These are phyloP conservation scores for Brassica rapa DNA, from an alignment of 345 rosid genomes.

Conservation along the genomic window DNA sequence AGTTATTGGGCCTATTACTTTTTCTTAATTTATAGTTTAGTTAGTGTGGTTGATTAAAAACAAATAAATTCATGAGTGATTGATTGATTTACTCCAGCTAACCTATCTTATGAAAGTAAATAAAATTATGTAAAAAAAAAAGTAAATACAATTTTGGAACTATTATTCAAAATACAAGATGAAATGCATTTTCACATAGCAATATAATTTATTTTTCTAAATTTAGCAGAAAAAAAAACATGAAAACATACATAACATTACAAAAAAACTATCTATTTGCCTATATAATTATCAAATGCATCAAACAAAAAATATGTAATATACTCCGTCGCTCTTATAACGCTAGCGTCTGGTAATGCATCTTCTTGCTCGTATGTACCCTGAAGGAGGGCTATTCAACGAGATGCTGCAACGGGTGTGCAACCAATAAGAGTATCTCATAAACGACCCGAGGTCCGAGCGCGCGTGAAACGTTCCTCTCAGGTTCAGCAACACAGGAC, in stretches of 20 bases:
- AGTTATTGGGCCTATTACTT: constrained; percentile 4
- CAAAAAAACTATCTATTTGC: neutral
- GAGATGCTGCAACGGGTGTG: constrained; percentile 58
- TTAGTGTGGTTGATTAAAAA: neutral
- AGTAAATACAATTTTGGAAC: too few species aligned
- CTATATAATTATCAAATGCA: neutral
- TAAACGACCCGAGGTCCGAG: constrained; percentile 61
- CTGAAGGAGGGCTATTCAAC: constrained; percentile 70
- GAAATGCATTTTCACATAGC: too few species aligned
- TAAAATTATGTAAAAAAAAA: too few species aligned
- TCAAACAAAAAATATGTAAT: neutral
- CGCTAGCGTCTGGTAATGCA: constrained; percentile 69
- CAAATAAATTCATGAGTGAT: neutral
- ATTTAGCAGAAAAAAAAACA: neutral
- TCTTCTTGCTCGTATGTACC: constrained; percentile 55
- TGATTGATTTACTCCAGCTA: neutral
- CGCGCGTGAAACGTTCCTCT: constrained; percentile 70
- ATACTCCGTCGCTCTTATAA: neutral
- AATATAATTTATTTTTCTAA: neutral
- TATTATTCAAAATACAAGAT: too few species aligned
- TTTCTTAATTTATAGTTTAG: neutral
- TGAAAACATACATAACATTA: neutral
- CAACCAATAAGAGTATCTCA: constrained; percentile 71
- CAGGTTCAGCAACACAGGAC: constrained; percentile 54
- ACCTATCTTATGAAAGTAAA: too few species aligned